Evolutionary conservation across 768 basidiomycete species (phyloP), one percentile per base, ranked within the genome.

Genomic region (Leccinum broughii): DNA sequence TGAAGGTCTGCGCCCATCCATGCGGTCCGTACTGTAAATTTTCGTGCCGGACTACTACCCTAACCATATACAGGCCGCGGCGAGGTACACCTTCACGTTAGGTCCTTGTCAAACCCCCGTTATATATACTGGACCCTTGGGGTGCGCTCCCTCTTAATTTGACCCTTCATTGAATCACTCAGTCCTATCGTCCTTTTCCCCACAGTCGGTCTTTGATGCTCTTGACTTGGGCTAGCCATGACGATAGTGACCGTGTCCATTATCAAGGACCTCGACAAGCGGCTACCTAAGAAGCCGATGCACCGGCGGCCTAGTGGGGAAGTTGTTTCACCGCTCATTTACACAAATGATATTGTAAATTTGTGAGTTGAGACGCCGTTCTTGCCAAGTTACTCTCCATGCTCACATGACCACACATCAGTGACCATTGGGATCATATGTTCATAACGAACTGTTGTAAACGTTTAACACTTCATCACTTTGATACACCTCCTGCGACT

Each of bases 371-470:
- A 60, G 52, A 55, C 32, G 5, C 28, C 52, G 51, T 51, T 56
- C 37, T 52, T 11, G 4, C n/a, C 8, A 1, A 26, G 24, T 24
- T 24, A 49, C n/a, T n/a, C n/a, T n/a, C 41, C 10, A 41, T 17
- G 15, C 55, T 64, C 28, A 69, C 32, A 13, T 5, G 24, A 9
- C 62, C 50, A 15, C 34, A 54, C 34, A 26, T 34, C 59, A 91
- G 89, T 63, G 86, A 90, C 63, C 83, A 83, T 51, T 91, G 89
- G 88, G 83, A 89, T 66, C 80, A 83, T 58, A 81, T 88, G 80
- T 87, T 89, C 71, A 73, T 87, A 63, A 74, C 75, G 37, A 79
- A 69, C 56, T 85, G 77, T 63, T 82, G 71, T 55, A 68, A 76
- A 53, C 75, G 80, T 20, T 66, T 87, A 34, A 85, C 89, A 0